Base-by-base conservation (phyloP, 345 rosid genomes). In the Arabidopsis suecica region DNA sequence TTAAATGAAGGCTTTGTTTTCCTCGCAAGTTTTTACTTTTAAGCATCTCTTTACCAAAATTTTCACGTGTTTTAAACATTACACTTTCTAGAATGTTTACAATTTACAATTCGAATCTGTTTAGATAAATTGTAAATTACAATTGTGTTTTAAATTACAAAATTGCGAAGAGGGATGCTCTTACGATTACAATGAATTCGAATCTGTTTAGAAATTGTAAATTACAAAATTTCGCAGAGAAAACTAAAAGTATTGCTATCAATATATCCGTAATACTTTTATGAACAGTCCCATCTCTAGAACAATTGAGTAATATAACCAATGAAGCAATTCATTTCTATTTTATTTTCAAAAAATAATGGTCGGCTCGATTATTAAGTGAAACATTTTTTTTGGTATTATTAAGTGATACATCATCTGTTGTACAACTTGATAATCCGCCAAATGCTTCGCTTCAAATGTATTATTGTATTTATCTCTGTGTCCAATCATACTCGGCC, bases 371-470 rank as follows among this genome's bases (percentile, higher is more conserved):
- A 50, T 49, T 48, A 62, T 51, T 23, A 73, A 44, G 49, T 57
- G 33, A 30, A 7, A 30, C 60, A 6, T 53, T 13, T 54, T 9
- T 53, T 55, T 30, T 6, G 37, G 37, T 3, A 55, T 55, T 28
- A 28, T 9, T 12, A 22, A 10, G 34, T 59, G 25, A 47, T 34
- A 37, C 51, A 65, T 25, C 60, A 74, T 47, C 22, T 14, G 7
- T 65, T 36, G 58, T 36, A 30, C 42, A 66, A 66, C 38, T 60
- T 60, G 32, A 23, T 14, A 51, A 61, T 60, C 62, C 13, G 69
- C 79, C 79, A 75, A 75, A 75, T 9, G 62, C 74, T 45, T 41
- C 22, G 25, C 56, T 61, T 51, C 61, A 75, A 68, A 59, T 30
- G 20, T 37, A 34, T 32, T 60, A 30, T 60, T 75, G 73, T 51